Evolutionary conservation across 495 filamentous ascomycete species (phyloP).

Genomic region (Penicillium flavigenum): DNA sequence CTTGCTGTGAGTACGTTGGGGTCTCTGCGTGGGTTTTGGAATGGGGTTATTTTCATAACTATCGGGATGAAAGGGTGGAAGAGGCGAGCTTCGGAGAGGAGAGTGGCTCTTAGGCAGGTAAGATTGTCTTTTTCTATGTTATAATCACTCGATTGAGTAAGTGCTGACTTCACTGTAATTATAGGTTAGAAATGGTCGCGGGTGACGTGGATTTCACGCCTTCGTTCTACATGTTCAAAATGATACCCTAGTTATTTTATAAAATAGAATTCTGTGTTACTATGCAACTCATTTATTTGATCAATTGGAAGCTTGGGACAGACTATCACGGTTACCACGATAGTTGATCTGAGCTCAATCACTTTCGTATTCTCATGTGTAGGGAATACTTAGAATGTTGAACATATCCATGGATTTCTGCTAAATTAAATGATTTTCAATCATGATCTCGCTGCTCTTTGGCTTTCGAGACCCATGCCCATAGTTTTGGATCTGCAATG

Average conservation of each 20-base stretch:
- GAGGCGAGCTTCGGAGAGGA: conserved; percentile 15
- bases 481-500: not conserved
- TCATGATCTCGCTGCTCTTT: not conserved
- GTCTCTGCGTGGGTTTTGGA: conserved; percentile 50
- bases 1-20: conserved; percentile 41
- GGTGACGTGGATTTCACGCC: not conserved
- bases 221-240: not conserved
- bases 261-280: not conserved
- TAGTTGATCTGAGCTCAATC: too few relatives aligned
- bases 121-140: not conserved
- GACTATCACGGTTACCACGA: too few relatives aligned
- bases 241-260: conserved; percentile 1
- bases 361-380: too few relatives aligned
- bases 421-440: too few relatives aligned
- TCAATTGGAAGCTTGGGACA: too few relatives aligned
- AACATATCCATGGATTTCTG: too few relatives aligned
- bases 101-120: conserved; percentile 5
- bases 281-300: too few relatives aligned
- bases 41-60: conserved; percentile 45
- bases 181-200: not conserved
- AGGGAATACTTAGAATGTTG: too few relatives aligned
- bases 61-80: conserved; percentile 42
- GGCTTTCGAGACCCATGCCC: not conserved
- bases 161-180: not conserved
- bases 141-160: not conserved